These are phyloP conservation scores for Skeletonema potamos DNA, from an alignment of 108 stramenopile species.

Conservation along the genomic window DNA sequence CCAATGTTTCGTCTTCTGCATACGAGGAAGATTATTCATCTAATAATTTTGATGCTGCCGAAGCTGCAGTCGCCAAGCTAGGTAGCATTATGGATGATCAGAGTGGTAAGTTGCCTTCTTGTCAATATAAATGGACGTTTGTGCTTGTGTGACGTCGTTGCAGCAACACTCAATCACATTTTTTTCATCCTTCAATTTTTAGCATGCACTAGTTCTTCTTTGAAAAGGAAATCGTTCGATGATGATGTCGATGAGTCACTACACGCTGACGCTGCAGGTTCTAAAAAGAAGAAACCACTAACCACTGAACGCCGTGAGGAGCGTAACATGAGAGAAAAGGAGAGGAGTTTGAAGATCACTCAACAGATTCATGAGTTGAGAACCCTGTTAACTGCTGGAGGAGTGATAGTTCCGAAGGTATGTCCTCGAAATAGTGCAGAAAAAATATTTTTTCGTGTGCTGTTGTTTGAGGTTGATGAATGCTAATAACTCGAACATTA, in stretches of 20 bases:
- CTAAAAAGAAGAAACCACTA: constrained; percentile 48
- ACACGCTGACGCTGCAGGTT: not conserved
- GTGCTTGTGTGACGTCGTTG: not conserved
- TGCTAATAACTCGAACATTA: no score
- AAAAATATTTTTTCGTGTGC: not conserved
- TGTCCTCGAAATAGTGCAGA: not conserved
- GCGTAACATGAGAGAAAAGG: constrained; percentile 86
- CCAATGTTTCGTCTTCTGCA: not conserved
- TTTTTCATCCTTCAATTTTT: not conserved
- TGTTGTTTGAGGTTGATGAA: not conserved
- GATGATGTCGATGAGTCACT: not conserved
- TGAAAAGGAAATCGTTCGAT: constrained; percentile 4
- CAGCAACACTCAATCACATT: not conserved
- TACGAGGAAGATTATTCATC: not conserved
- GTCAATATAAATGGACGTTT: no score
- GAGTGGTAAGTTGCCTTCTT: constrained; percentile 5
- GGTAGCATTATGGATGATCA: constrained; percentile 23
- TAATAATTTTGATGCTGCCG: constrained; percentile 16
- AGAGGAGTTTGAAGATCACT: constrained; percentile 84
- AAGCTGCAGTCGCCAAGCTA: constrained; percentile 33
- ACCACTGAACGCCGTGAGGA: constrained; percentile 73
- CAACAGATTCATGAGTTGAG: constrained; percentile 84
- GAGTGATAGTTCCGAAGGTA: constrained; percentile 87
- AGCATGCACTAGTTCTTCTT: not conserved
- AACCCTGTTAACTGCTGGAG: constrained; percentile 70